Evolutionary conservation across 2,329 filamentous ascomycete genomes (phyloP), one percentile per base, ranked within the genome.

Genomic region (Ophiosphaerella narmari): DNA sequence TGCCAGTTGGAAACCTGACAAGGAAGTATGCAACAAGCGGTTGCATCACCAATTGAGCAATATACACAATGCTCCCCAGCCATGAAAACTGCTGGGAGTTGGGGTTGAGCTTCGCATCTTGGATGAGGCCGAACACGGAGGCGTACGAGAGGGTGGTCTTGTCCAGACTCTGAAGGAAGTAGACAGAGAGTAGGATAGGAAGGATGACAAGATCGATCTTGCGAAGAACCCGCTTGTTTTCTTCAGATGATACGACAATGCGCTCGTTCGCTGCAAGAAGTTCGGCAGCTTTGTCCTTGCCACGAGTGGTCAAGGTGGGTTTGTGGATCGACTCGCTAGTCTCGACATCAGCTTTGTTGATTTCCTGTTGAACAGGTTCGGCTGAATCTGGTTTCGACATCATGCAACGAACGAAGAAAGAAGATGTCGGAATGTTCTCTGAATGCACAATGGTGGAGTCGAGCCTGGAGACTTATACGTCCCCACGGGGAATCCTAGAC

Each of bases 81-180:
- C 79, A 81, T 31, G 75, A 78, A 63, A 78, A 82, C 52, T 87
- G 77, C 41, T 82, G 74, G 7, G 62, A 67, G 11, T 67, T 58
- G 13, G 82, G 82, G 7, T 78, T 71, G 1, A 87, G 78, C 35
- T 78, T 65, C 0, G 83, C 80, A 62, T 86, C 82, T 43, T 84
- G 74, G 29, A 84, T 79, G 9, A 88, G 74, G 2, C 84, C 84
- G 57, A 87, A 87, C 9, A 87, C 81, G 0, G 84, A 85, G 2
- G 82, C 82, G 59, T 86, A 87, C 2, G 72, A 76, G 2, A 87
- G 74, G 0, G 82, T 84, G 0, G 83, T 80, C 67, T 87, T 87
- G 72, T 87, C 85, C 5, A 86, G 74, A 9, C 79, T 80, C 55
- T 87, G 85, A 0, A 87, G 76, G 61, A 84, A 86, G 68, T 87